Conservation (phyloP, 2,329 filamentous ascomycete genomes). For the Aspergillus aculeatinus region DNA sequence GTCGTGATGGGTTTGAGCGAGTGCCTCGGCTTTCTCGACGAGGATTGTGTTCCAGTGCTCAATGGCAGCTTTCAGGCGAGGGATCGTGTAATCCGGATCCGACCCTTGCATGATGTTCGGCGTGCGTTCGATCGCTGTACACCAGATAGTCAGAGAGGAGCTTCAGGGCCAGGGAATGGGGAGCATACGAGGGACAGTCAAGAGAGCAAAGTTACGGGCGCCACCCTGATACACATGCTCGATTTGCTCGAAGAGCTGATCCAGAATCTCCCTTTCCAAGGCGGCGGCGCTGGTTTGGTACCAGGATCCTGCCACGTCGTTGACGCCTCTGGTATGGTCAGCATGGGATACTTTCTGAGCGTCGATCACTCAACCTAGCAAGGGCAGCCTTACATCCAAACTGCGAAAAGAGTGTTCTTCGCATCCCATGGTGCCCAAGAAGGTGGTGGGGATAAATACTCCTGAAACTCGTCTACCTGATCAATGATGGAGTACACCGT, state of each 20-base stretch:
- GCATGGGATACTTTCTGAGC: too few species aligned
- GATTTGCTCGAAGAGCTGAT: conserved; percentile 11
- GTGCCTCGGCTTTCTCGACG: neutral
- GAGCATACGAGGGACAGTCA: conserved; percentile 11
- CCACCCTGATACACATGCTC: conserved; percentile 10
- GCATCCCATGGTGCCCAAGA: conserved; percentile 5
- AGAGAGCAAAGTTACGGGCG: conserved; percentile 8
- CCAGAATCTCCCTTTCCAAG: conserved; percentile 3
- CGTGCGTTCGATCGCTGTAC: conserved; percentile 10
- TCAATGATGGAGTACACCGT: conserved; percentile 10
- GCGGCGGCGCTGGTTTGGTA: conserved; percentile 5
- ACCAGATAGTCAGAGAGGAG: neutral
- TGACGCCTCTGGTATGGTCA: conserved; percentile 8
- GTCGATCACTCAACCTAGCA: too few species aligned
- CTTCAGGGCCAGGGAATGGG: neutral
- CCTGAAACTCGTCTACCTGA: conserved; percentile 10
- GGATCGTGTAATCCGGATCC: conserved; percentile 1
- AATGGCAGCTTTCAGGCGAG: conserved; percentile 5
- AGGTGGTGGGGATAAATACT: neutral
- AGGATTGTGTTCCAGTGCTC: conserved; percentile 9
- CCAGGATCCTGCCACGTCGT: conserved; percentile 12
- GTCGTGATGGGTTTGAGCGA: neutral
- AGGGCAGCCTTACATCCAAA: conserved; percentile 9
- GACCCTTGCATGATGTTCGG: conserved; percentile 6
- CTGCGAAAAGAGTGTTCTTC: conserved; percentile 5